Conservation (phyloP, 768 basidiomycete genomes). For the Leccinum variicolor region DNA sequence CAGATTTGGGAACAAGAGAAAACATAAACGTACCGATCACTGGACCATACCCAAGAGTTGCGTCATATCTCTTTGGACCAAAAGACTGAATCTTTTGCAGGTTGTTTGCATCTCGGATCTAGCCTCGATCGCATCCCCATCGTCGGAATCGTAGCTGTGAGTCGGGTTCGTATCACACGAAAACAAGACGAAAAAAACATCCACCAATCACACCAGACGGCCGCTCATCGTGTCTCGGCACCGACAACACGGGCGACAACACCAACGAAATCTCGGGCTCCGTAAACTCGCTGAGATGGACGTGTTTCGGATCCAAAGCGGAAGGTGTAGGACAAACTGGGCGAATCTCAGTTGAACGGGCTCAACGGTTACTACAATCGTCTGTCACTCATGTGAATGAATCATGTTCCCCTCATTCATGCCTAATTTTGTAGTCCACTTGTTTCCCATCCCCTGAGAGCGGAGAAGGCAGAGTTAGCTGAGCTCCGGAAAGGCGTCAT, state of each 20-base stretch:
- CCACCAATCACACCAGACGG: slow-evolving; percentile 54
- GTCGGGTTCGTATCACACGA: no score
- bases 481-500: no score
- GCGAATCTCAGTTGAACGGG: no score
- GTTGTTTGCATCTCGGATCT: slow-evolving; percentile 51
- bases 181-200: slow-evolving; percentile 16
- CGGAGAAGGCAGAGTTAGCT: no score
- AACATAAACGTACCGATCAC: slow-evolving; percentile 42
- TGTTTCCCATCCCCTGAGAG: no score
- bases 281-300: slow-evolving; percentile 57
- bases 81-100: slow-evolving; percentile 22
- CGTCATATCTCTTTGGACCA: slow-evolving; percentile 4
- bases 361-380: no score
- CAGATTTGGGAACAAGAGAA: slow-evolving; percentile 28
- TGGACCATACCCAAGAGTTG: slow-evolving; percentile 73
- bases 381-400: no score
- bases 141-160: slow-evolving; percentile 69
- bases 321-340: no score
- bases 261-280: slow-evolving; percentile 76
- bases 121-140: slow-evolving; percentile 69
- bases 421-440: no score
- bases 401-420: no score
- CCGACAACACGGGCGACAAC: slow-evolving; percentile 61
- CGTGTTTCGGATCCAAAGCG: no score
- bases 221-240: slow-evolving; percentile 56